Conservation (phyloP, 805 yeast genomes). For the Lipomyces oligophaga region DNA sequence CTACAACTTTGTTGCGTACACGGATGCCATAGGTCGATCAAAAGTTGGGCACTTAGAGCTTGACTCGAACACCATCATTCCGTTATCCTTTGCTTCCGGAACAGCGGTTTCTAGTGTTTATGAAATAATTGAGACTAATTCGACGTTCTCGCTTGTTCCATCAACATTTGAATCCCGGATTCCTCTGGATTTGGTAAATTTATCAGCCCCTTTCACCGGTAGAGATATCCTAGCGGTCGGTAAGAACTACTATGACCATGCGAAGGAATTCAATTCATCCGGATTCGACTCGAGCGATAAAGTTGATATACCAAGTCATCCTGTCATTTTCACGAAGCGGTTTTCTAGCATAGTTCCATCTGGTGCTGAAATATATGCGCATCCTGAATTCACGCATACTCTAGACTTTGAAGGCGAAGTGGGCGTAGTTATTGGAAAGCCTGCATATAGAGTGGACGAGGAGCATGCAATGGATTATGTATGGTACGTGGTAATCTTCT, state of each 20-base stretch:
- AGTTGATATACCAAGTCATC: conserved; percentile 18
- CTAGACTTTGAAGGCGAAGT: conserved; percentile 54
- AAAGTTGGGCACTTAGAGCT: conserved; percentile 19
- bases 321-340: conserved; percentile 20
- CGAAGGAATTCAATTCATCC: conserved; percentile 20
- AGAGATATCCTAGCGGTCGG: conserved; percentile 21
- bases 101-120: conserved; percentile 15
- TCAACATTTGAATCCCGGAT: not conserved
- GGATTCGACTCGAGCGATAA: conserved; percentile 25
- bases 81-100: conserved; percentile 19
- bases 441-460: conserved; percentile 42
- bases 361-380: conserved; percentile 13
- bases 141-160: conserved; percentile 7
- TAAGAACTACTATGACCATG: conserved; percentile 24
- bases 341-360: conserved; percentile 14
- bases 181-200: not conserved
- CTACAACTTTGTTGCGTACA: conserved; percentile 5
- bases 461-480: conserved; percentile 47
- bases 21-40: not conserved
- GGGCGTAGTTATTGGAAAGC: conserved; percentile 51
- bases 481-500: conserved; percentile 22
- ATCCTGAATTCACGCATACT: conserved; percentile 17
- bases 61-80: conserved; percentile 8
- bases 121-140: conserved; percentile 10
- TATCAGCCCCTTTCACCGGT: conserved; percentile 13